Conservation (phyloP, 2,329 filamentous ascomycete species). For the Coniella vitis region DNA sequence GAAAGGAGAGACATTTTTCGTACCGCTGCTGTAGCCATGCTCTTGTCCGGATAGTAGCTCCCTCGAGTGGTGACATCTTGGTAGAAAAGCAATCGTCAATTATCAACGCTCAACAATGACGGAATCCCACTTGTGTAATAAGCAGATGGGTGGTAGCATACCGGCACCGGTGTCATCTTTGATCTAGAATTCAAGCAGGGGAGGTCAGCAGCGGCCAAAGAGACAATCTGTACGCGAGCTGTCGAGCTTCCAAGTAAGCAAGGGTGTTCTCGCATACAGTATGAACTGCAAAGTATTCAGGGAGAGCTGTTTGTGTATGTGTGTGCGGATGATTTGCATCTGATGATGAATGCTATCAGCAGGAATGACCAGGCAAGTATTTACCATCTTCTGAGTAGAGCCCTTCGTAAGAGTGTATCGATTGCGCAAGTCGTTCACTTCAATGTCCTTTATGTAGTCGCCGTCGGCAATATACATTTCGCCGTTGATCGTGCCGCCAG, state of each 20-base stretch:
- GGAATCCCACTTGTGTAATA: constrained; percentile 15
- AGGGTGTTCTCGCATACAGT: constrained; percentile 50
- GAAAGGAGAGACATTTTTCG: constrained; percentile 29
- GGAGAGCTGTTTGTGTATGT: too few relatives aligned
- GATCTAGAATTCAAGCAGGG: constrained; percentile 82
- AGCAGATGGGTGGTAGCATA: constrained; percentile 63
- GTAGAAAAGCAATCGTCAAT: constrained; percentile 51
- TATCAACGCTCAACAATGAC: constrained; percentile 37
- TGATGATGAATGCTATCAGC: constrained; percentile 50
- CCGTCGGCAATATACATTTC: constrained; percentile 94
- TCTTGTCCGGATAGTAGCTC: constrained; percentile 95
- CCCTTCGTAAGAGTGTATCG: constrained; percentile 96
- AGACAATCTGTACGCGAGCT: constrained; percentile 56
- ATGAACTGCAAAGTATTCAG: constrained; percentile 19
- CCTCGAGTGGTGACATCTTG: constrained; percentile 97
- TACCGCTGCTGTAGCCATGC: constrained; percentile 90
- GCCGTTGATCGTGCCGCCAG: constrained; percentile 60
- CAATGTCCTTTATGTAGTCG: constrained; percentile 97
- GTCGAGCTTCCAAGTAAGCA: constrained; percentile 63
- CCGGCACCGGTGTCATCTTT: constrained; percentile 99
- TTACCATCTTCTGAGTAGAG: constrained; percentile 99
- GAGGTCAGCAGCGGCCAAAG: constrained; percentile 93
- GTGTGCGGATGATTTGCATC: constrained; percentile 21
- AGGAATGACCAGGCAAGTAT: constrained; percentile 61
- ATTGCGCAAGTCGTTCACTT: constrained; percentile 96